Base-by-base conservation (phyloP, 345 rosid species). In the Euphorbia tirucalli region DNA sequence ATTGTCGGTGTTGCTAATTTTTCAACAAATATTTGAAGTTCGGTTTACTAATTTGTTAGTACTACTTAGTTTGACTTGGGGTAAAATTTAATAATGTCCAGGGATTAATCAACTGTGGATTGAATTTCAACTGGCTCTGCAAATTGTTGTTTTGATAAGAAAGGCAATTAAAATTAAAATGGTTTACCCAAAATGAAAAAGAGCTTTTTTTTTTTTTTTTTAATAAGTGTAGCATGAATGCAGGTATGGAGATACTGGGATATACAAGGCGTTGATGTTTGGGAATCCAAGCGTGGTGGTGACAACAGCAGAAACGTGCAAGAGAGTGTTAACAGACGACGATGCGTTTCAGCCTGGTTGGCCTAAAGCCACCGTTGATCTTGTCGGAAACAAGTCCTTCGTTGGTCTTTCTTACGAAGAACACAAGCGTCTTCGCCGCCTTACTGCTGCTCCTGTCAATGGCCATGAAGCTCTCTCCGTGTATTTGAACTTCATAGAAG, bases 241-340 rank as follows among this genome's bases (percentile, higher is more conserved):
- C 83, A 91, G 97, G 73, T 91, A 69, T 43, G 98, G 98, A 9
- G 57, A 32, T 0, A 72, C 72, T 0, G 98, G 98, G 66, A 78
- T 91, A 10, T 91, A 93, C 84, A 93, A 87, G 76, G 89, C 81
- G 18, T 88, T 88, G 77, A 86, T 93, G 97, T 93, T 91, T 69
- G 98, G 96, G 68, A 83, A 63, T 65, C 98, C 93, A 2, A 83
- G 98, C 61, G 83, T 91, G 41, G 70, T 93, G 14, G 98, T 93
- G 13, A 91, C 98, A 10, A 69, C 73, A 21, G 90, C 92, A 4
- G 98, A 91, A 71, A 73, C 90, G 6, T 85, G 90, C 79, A 78
- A 77, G 61, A 77, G 78, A 80, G 97, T 89, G 2, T 43, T 93
- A 65, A 86, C 74, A 0, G 88, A 91, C 73, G 98, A 93, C 55